Base-by-base conservation (phyloP, 306 rosid genomes). In the Rosa lucieae region DNA sequence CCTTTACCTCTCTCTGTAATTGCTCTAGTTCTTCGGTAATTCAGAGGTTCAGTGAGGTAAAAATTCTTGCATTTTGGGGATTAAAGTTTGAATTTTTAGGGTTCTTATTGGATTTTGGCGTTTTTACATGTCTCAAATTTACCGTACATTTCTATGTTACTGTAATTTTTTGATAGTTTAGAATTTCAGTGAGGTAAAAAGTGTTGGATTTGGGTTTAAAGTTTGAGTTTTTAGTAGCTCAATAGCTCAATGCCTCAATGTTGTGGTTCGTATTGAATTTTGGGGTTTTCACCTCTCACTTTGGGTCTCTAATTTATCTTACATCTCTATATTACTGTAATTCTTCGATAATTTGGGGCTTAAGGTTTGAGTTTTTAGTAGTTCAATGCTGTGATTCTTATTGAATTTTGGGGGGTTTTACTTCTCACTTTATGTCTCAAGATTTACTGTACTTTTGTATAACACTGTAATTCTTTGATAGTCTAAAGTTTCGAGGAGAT, bases 331-430 rank as follows among this genome's bases (percentile, higher is more conserved):
- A n/a, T 70, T 70, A 44, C 10, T 67, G 18, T 35, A 51, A 49
- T 51, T 71, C 15, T 51, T 49, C 13, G 3, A 3, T 53, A 5
- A 14, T 52, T 5, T 23, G 32, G 99, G 63, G 20, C 0, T 56
- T 49, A 49, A 13, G 13, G 18, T 49, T 12, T 47, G 14, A 49
- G 18, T 13, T 49, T 49, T 49, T 13, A 49, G 53, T 23, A 23
- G 26, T 23, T 23, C 26, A 23, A 23, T 23, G 26, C 26, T 23
- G 26, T 23, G 17, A 5, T 48, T 12, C 58, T 70, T 73, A 66
- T 13, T 49, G 53, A 3, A 49, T 49, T 49, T 4, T 49, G 26
- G 53, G 3, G 5, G 53, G 3, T 13, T 49, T 49, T 49, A 49
- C 53, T 23, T 23, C 26, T 23, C 26, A 23, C 26, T 23, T 23